Evolutionary conservation across 768 basidiomycete genomes (phyloP), one percentile per base, ranked within the genome.

Genomic region (Psilocybe tampanensis): DNA sequence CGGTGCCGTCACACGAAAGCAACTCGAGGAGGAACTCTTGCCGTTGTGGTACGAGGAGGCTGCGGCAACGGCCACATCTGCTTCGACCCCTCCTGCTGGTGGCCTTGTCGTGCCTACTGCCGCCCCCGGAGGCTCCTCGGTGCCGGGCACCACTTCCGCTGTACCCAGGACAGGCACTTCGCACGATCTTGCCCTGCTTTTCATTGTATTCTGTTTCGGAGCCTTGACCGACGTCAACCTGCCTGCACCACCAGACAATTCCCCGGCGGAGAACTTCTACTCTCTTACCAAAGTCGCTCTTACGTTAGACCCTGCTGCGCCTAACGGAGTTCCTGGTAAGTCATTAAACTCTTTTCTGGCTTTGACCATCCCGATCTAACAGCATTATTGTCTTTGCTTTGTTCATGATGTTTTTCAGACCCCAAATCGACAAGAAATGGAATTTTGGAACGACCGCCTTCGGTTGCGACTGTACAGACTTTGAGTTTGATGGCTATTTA

Each of bases 401-500:
- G 18, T 45, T 29, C 12, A 36, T 41, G 6, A n/a, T 19, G 36
- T 29, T n/a, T 5, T 21, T 17, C 18, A 67, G 68, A 69, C 48
- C 34, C 29, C 21, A 65, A 65, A 49, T 44, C 56, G 21, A 55
- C 66, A 3, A 59, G 63, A 36, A 69, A 66, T 54, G 68, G 68
- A 1, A 58, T 90, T 2, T 63, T 89, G 53, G 89, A 90, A 51
- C 75, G 86, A 6, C 85, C 89, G 0, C 88, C 89, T 0, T 83
- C 83, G n/a, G 84, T 90, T 2, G 74, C 84, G 19, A 90, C 88
- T 0, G 80, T 90, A 8, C 89, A 90, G 68, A 78, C 85, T 0
- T 65, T 91, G 43, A 79, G 83, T 12, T 66, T 90, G 54, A 83
- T 91, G 76, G 87, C 80, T 1, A 89, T 91, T 48, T 90, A 86